These are phyloP conservation scores for Vanrija humicola DNA, from an alignment of 1,284 basidiomycete species.

Conservation along the genomic window DNA sequence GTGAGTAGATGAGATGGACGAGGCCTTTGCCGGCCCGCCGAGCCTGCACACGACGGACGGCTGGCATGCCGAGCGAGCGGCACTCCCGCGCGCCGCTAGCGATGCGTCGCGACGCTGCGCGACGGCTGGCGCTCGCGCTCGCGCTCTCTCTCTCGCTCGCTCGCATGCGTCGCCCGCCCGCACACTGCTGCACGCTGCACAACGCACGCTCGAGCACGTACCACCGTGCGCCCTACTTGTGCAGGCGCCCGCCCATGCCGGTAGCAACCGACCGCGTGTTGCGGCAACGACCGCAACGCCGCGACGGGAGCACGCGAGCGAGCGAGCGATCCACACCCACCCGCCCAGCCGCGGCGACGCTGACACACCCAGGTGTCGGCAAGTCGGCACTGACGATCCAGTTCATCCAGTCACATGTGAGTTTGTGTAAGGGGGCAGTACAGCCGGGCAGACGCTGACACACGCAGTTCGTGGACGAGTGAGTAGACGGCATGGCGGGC, in stretches of 20 bases:
- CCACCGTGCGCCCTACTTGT: background rate
- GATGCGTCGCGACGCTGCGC: too few species aligned
- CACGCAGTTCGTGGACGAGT: conserved; percentile 92
- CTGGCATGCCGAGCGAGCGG: too few species aligned
- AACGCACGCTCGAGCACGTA: too few species aligned
- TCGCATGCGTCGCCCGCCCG: background rate
- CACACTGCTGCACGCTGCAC: conserved; percentile 12
- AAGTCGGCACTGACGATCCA: conserved; percentile 93
- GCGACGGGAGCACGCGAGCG: too few species aligned
- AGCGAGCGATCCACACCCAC: too few species aligned
- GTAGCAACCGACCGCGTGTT: too few species aligned
- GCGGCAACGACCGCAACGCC: too few species aligned
- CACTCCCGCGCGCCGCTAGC: too few species aligned
- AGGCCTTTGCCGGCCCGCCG: background rate
- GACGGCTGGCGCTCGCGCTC: too few species aligned
- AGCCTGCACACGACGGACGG: too few species aligned
- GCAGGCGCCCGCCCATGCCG: too few species aligned
- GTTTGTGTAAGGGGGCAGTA: background rate
- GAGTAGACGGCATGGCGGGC: conserved; percentile 6
- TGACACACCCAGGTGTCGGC: conserved; percentile 69
- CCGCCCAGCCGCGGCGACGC: background rate
- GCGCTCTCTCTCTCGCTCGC: too few species aligned
- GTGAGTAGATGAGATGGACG: conserved; percentile 53
- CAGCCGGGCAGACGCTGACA: conserved; percentile 4
- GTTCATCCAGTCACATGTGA: conserved; percentile 72